Base-by-base conservation (phyloP, 139 green algal species). In the Pseudopediastrum boryanum region DNA sequence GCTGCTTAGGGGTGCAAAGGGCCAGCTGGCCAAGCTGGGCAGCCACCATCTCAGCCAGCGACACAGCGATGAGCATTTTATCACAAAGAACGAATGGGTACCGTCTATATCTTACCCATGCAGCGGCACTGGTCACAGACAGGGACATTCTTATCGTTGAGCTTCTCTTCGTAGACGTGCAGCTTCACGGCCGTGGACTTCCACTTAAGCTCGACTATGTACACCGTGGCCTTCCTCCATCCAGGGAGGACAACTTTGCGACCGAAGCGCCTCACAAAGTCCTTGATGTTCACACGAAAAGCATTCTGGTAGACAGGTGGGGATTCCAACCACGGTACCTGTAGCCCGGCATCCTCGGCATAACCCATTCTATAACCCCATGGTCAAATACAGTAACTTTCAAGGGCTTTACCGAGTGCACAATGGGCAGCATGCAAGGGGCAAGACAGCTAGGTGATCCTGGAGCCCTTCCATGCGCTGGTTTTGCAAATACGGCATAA, bases 51-150 rank as follows among this genome's bases (percentile, higher is more conserved):
- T n/a, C n/a, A n/a, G n/a, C n/a, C n/a, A n/a, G n/a, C n/a, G 23
- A 13, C 29, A n/a, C 6, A 33, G 51, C 19, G 50, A 27, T 35
- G 51, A 9, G 39, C 7, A n/a, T 56, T 41, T 35, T 31, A 8
- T 63, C 12, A 8, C n/a, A 48, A 36, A 23, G 21, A 8, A 7
- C 8, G 33, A 4, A 7, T 5, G 16, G 29, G 16, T n/a, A n/a
- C n/a, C n/a, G n/a, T n/a, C n/a, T n/a, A n/a, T n/a, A n/a, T n/a
- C 88, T 79, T 77, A 97, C 93, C 93, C 77, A 96, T 95, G 59
- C 94, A 95, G 10, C 94, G 81, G 75, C 94, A 97, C 46, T 90
- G 85, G 69, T 97, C 94, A 73, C 94, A 97, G 13, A 85, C 83
- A 43, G 42, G 31, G 25, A 69, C 84, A 67, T 85, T 23, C 27